Conservation (phyloP, 306 rosid genomes). For the Biancaea sappan region DNA sequence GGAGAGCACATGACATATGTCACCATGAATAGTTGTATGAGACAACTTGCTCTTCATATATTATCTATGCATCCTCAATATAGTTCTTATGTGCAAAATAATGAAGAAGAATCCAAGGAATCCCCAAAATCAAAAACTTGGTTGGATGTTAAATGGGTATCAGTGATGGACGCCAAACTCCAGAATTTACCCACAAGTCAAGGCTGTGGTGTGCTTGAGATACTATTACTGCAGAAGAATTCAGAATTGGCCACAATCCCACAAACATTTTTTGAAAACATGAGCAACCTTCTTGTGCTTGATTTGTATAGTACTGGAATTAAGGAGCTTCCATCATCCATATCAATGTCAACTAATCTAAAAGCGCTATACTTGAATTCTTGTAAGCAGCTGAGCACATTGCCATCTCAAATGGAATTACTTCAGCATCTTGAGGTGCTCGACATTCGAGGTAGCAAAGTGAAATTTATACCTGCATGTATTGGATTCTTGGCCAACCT, state of each 20-base stretch:
- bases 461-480: slow-evolving; percentile 9
- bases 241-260: not conserved
- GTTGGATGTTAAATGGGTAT: slow-evolving; percentile 30
- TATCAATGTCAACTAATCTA: slow-evolving; percentile 18
- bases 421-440: slow-evolving; percentile 39
- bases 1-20: slow-evolving; percentile 33
- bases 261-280: slow-evolving; percentile 12
- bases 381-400: not conserved
- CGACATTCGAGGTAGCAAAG: slow-evolving; percentile 30
- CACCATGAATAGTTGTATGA: slow-evolving; percentile 25
- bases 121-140: not conserved
- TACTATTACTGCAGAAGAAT: slow-evolving; percentile 21
- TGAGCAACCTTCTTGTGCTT: slow-evolving; percentile 16
- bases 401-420: not conserved
- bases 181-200: not conserved
- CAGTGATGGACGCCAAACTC: slow-evolving; percentile 1
- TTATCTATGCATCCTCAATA: too few relatives aligned
- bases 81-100: too few relatives aligned
- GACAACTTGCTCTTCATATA: slow-evolving; percentile 34
- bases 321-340: slow-evolving; percentile 22
- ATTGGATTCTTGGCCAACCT: slow-evolving; percentile 14
- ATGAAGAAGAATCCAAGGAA: slow-evolving; percentile 5
- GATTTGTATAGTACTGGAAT: slow-evolving; percentile 32
- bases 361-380: slow-evolving; percentile 28
- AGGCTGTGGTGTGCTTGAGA: slow-evolving; percentile 17